These are phyloP conservation scores for Carex parvula DNA, from an alignment of 176 grass and related monocot genomes.

Conservation along the genomic window DNA sequence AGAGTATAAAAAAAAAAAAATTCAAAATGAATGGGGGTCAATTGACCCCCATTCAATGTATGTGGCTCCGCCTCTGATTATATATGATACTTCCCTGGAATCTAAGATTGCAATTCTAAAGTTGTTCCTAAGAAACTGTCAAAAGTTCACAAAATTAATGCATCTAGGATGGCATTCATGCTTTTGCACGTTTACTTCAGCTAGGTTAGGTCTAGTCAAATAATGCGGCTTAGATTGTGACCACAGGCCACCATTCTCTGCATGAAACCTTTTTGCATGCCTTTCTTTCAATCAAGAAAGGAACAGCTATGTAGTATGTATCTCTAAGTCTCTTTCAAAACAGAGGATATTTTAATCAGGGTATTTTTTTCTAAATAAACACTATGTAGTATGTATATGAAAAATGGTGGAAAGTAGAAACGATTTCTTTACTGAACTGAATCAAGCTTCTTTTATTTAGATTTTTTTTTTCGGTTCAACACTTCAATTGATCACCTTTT, in stretches of 20 bases:
- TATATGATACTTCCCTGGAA: background rate
- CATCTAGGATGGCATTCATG: background rate
- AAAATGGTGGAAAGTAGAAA: too few species aligned
- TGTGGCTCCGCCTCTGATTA: too few species aligned
- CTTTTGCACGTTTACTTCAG: slow-evolving; percentile 20
- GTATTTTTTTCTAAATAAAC: too few species aligned
- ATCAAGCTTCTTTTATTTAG: too few species aligned
- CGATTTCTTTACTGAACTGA: too few species aligned
- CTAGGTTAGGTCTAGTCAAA: slow-evolving; percentile 4
- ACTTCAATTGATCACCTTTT: too few species aligned
- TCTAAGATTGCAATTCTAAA: background rate
- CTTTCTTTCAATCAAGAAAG: background rate
- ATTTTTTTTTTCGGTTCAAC: too few species aligned
- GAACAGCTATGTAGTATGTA: background rate
- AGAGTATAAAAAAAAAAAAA: too few species aligned
- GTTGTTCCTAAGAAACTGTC: background rate
- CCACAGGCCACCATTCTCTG: background rate
- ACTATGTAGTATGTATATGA: too few species aligned
- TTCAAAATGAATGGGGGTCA: too few species aligned
- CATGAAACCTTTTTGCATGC: background rate
- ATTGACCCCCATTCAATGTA: too few species aligned
- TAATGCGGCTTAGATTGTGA: slow-evolving; percentile 6
- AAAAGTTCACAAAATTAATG: background rate
- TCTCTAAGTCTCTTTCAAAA: background rate
- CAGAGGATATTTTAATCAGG: background rate